Base-by-base conservation (phyloP, 208 protist genomes). In the Trypanosoma melophagium region DNA sequence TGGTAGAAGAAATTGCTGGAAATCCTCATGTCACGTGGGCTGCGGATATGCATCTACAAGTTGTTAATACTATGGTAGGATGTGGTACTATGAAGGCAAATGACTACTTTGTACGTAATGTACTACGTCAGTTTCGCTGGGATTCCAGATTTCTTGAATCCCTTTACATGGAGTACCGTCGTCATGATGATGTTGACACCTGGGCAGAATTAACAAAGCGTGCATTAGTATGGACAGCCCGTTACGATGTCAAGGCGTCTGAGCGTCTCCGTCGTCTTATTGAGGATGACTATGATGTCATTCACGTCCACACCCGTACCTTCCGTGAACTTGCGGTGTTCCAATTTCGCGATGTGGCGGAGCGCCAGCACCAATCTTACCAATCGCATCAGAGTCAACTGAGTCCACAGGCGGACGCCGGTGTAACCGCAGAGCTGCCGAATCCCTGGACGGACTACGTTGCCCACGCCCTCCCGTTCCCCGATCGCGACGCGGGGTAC, bases 171-270 rank as follows among this genome's bases (percentile, higher is more conserved):
- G 90, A 95, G 78, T 97, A 97, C 78, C 87, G 90, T 64, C 80
- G 85, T 16, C 84, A 92, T n/a, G 86, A 90, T 61, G 83, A 86
- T 61, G 79, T 89, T 2, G 86, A 93, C 52, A 56, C 86, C 35
- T 95, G 90, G 89, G 80, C 87, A 7, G 89, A 95, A 79, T 81
- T 97, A 56, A 95, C 89, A 17, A 95, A 97, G 76, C 87, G 92
- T 5, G 80, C 86, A 22, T 76, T 95, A n/a, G 88, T 97, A 44
- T 97, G 92, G 90, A 92, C 84, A 19, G 85, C 88, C 2, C 87
- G 92, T 14, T 97, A 97, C 63, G 73, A 90, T 65, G 90, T 96
- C 9, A 28, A 40, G 16, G 86, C 77, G 5, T 93, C 86, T n/a
- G 89, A 97, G 77, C 61, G 64, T 22, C 74, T 93, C 47, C 81